Evolutionary conservation across 202 grass and related monocot genomes (phyloP).

Genomic region (Bolboschoenoplectus hybrid): DNA sequence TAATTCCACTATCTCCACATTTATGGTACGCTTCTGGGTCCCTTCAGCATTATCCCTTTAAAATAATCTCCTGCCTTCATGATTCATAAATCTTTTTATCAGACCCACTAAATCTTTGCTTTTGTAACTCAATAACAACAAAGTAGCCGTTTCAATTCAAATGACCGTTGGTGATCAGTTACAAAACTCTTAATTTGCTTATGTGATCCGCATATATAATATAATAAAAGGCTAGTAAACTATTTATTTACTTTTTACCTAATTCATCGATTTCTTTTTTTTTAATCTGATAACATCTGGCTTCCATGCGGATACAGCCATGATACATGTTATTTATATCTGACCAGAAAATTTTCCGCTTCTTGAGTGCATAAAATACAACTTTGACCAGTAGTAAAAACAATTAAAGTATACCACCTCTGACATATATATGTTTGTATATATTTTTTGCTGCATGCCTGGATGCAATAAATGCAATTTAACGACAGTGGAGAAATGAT

Average conservation of each 20-base stretch:
- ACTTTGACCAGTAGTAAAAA: slow-evolving; percentile 22
- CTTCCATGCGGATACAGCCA: neutral
- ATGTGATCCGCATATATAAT: neutral
- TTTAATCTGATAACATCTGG: neutral
- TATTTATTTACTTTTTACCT: neutral
- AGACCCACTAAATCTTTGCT: slow-evolving; percentile 11
- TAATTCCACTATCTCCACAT: neutral
- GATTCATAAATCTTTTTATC: neutral
- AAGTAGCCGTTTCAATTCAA: slow-evolving; percentile 34
- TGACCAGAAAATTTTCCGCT: slow-evolving; percentile 21
- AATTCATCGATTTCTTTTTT: neutral
- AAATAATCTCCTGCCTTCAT: neutral
- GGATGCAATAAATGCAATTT: slow-evolving; percentile 36
- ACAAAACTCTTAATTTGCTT: neutral
- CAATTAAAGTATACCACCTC: slow-evolving; percentile 10
- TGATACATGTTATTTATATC: neutral
- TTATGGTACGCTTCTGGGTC: slow-evolving; percentile 5
- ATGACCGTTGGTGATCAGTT: neutral
- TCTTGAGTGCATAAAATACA: neutral
- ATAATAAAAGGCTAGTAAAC: neutral
- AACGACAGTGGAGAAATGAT: slow-evolving; percentile 32
- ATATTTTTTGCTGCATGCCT: slow-evolving; percentile 15
- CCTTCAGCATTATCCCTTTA: neutral
- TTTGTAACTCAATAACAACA: slow-evolving; percentile 22
- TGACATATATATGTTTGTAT: slow-evolving; percentile 20